A percentile compares a stretch with the other conserved stretches of the same genome.
These are phyloP conservation scores for Malassezia restricta DNA, from an alignment of 1,284 basidiomycete species.

Conservation along the genomic window DNA sequence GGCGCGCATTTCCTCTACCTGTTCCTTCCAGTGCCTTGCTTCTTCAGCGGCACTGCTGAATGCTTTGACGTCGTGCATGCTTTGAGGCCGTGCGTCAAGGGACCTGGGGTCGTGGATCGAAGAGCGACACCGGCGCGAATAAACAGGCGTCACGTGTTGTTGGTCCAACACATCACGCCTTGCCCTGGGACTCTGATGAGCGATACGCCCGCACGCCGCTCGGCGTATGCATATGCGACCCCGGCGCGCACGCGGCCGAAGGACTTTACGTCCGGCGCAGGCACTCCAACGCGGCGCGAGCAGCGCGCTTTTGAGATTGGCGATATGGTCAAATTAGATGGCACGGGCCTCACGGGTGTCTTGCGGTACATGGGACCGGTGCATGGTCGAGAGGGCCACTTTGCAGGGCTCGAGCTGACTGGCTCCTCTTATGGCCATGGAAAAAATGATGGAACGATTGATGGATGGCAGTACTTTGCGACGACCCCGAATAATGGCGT, in stretches of 20 bases:
- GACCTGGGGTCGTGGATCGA: too few species aligned
- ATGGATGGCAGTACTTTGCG: conserved; percentile 76
- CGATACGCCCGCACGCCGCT: neutral
- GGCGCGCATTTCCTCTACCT: conserved; percentile 33
- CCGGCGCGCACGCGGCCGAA: neutral
- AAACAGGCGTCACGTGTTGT: conserved; percentile 7
- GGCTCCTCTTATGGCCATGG: conserved; percentile 59
- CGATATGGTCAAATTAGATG: conserved; percentile 30
- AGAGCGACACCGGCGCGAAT: neutral
- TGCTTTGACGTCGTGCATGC: neutral
- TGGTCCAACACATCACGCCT: neutral
- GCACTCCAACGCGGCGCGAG: conserved; percentile 5
- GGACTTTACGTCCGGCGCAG: neutral
- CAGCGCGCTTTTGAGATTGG: conserved; percentile 32
- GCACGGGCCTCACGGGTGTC: conserved; percentile 29
- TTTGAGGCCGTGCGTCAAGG: neutral
- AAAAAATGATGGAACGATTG: conserved; percentile 84
- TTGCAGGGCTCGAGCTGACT: conserved; percentile 39
- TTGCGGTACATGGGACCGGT: conserved; percentile 39
- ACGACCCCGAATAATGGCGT: conserved; percentile 79
- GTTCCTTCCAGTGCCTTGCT: conserved; percentile 32
- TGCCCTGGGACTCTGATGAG: neutral
- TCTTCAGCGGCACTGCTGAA: conserved; percentile 34
- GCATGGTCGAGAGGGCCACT: conserved; percentile 29
- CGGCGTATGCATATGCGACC: neutral